A percentile compares a stretch with the other conserved stretches of the same genome.
These are phyloP conservation scores for Aquilaria malaccensis DNA, from an alignment of 345 rosid species.

Conservation along the genomic window DNA sequence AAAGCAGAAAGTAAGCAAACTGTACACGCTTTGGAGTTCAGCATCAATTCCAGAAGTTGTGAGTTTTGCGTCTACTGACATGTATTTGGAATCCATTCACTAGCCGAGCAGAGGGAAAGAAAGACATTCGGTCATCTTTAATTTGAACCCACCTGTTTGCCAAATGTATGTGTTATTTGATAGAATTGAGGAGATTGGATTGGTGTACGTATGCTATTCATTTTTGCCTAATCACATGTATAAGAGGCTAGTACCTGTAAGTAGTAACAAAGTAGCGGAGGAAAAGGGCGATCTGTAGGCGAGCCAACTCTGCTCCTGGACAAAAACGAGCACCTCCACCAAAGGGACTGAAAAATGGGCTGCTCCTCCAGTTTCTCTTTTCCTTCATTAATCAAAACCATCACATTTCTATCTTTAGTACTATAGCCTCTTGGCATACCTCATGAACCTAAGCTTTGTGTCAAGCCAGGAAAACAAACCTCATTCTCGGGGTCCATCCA, in stretches of 20 bases:
- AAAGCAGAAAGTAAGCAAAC: too few species aligned
- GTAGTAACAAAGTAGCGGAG: conserved; percentile 58
- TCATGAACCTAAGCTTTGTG: too few species aligned
- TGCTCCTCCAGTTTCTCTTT: conserved; percentile 81
- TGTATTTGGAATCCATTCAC: conserved; percentile 73
- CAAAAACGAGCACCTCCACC: conserved; percentile 90
- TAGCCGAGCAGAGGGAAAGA: conserved; percentile 82
- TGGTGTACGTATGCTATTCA: too few species aligned
- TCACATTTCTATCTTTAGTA: background rate
- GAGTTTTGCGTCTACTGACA: conserved; percentile 20
- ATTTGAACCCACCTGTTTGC: conserved; percentile 60
- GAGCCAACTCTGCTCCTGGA: conserved; percentile 88
- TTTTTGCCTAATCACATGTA: too few species aligned
- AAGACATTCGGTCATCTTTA: conserved; percentile 63
- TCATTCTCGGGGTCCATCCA: conserved; percentile 75
- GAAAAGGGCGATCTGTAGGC: conserved; percentile 80
- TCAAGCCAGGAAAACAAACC: conserved; percentile 20
- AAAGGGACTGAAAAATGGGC: conserved; percentile 56
- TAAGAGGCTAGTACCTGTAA: conserved; percentile 31
- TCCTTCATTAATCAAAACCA: conserved; percentile 30
- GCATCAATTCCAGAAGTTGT: too few species aligned
- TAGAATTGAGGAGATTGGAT: background rate
- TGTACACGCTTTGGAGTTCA: too few species aligned
- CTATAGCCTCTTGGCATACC: too few species aligned
- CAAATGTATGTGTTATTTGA: background rate